Conservation (phyloP, 805 yeast genomes). For the Wickerhamiella parazyma region DNA sequence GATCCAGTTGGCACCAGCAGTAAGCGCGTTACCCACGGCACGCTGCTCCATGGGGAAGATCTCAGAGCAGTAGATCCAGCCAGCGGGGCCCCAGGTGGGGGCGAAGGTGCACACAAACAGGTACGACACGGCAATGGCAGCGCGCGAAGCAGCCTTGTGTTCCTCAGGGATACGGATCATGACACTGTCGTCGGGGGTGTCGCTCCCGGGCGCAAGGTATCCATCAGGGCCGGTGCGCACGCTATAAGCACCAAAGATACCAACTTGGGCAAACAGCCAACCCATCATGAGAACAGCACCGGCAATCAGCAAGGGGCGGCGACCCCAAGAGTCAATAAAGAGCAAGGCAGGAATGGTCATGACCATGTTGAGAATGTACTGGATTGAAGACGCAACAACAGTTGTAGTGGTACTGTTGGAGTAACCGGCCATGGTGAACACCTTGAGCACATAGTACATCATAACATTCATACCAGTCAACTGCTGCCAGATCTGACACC, state of each 20-base stretch:
- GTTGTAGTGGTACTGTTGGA: too few species aligned
- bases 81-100: slow-evolving; percentile 72
- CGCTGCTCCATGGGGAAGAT: slow-evolving; percentile 60
- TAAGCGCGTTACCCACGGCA: slow-evolving; percentile 55
- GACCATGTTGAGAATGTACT: too few species aligned
- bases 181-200: slow-evolving; percentile 6
- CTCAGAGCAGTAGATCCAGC: slow-evolving; percentile 54
- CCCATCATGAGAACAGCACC: too few species aligned
- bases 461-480: too few species aligned
- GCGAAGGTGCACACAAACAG: slow-evolving; percentile 65
- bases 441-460: too few species aligned
- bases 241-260: slow-evolving; percentile 27
- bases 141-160: slow-evolving; percentile 31
- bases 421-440: too few species aligned
- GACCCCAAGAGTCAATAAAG: too few species aligned
- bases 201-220: slow-evolving; percentile 1
- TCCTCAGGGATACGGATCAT: slow-evolving; percentile 42
- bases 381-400: too few species aligned
- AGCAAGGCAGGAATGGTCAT: too few species aligned
- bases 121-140: slow-evolving; percentile 40
- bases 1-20: slow-evolving; percentile 69
- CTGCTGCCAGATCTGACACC: too few species aligned
- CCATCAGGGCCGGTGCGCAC: slow-evolving; percentile 15
- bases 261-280: slow-evolving; percentile 52
- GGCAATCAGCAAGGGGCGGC: too few species aligned